Evolutionary conservation across 495 filamentous ascomycete genomes (phyloP), one percentile per base, ranked within the genome.

Genomic region (Aspergillus ostianus): DNA sequence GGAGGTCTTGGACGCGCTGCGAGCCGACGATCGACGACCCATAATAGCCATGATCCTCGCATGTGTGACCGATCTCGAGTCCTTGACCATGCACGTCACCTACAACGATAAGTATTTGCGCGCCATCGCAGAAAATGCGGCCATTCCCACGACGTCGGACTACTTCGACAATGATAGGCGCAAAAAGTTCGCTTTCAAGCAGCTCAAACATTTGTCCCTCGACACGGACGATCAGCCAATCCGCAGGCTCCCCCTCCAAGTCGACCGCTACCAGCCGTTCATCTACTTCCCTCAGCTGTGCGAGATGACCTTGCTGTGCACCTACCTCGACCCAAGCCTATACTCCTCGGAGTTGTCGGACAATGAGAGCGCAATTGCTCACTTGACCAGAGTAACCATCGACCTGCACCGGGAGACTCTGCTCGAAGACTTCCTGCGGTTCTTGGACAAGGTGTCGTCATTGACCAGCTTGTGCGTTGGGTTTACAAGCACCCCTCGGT

Each of bases 81-180:
- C 57, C 12, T 15, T 53, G 6, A 27, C 26, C 57, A 32, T 53
- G 48, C 27, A 59, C 32, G 18, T 53, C 8, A 2, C 57, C 27
- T 20, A 47, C n/a, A 3, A 21, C 15, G 57, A 59, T 15, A 13
- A 18, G 0, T 59, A 47, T 27, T 9, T 59, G 1, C 29, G 36
- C 17, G 13, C 32, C 30, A 26, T 41, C 12, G 8, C 41, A 13
- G 19, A 29, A 4, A 41, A 32, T 4, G 18, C 29, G 23, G 4
- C 45, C 48, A 23, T 20, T 46, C 20, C 27, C 10, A 30, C n/a
- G 27, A 19, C 0, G 0, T 17, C 10, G 30, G 6, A 2, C 2
- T n/a, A n/a, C n/a, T 12, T 27, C 26, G 13, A 10, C 5, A 19
- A 10, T 8, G 4, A 6, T 3, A 26, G 47, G 17, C 17, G 17